Percentiles rank a stretch among this genome's conserved stretches.
Conservation (phyloP, 1,139 yeast species). For the Geotrichum bryndzae region DNA sequence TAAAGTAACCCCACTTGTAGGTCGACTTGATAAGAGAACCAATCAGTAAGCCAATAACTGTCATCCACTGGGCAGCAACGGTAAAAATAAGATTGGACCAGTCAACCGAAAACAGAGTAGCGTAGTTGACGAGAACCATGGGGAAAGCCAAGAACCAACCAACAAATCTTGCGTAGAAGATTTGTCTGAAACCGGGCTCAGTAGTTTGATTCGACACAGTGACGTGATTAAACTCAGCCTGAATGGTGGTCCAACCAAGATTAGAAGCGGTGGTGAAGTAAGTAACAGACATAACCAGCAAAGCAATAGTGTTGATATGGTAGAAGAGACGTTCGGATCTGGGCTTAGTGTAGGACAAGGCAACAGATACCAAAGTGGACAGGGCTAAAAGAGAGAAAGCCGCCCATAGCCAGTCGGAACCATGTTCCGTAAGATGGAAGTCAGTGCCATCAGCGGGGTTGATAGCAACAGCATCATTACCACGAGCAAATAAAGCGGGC, state of each 20-base stretch:
- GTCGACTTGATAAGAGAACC: slow-evolving; percentile 45
- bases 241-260: slow-evolving; percentile 55
- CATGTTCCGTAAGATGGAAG: slow-evolving; percentile 51
- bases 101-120: slow-evolving; percentile 42
- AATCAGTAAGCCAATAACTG: slow-evolving; percentile 49
- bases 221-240: slow-evolving; percentile 53
- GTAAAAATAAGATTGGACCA: slow-evolving; percentile 39
- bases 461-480: slow-evolving; percentile 46
- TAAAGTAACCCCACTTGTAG: too few species aligned
- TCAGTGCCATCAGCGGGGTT: slow-evolving; percentile 44
- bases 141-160: slow-evolving; percentile 68
- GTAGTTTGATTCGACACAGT: slow-evolving; percentile 32
- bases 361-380: too few species aligned
- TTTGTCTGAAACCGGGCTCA: slow-evolving; percentile 41
- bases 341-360: slow-evolving; percentile 39
- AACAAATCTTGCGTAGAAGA: slow-evolving; percentile 38
- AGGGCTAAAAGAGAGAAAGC: slow-evolving; percentile 39
- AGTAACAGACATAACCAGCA: slow-evolving; percentile 44
- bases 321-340: slow-evolving; percentile 41
- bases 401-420: slow-evolving; percentile 70
- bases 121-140: slow-evolving; percentile 44
- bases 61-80: slow-evolving; percentile 44
- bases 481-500: slow-evolving; percentile 8
- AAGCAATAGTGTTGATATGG: slow-evolving; percentile 44
- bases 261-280: slow-evolving; percentile 64